Base-by-base conservation (phyloP, 257 asterid species). In the Nyctanthes arbortristis region DNA sequence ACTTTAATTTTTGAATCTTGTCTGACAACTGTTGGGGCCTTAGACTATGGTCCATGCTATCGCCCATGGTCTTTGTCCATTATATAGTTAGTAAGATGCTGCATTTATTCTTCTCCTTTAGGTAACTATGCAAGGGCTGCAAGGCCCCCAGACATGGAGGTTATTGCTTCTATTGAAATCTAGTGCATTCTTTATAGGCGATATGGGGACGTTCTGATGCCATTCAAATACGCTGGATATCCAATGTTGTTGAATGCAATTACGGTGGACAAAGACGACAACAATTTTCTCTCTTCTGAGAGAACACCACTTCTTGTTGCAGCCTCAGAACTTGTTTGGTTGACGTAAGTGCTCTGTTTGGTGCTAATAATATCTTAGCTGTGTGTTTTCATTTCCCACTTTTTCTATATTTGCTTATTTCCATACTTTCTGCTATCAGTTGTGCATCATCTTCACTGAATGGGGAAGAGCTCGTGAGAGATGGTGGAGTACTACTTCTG, bases 401-500 rank as follows among this genome's bases (percentile, higher is more conserved):
- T 37, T 62, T 22, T 36, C 45, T 24, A 40, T 37, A 63, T 61
- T 24, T 36, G 31, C 49, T 39, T 49, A 33, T 69, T 69, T 54
- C 57, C 64, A 22, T 58, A 66, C 66, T 33, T 59, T 56, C 64
- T 16, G 27, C 69, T 52, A 66, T 69, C 75, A 94, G 99, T 86
- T 94, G 99, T 62, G 96, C 82, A 12, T 91, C 97, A 67, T 94
- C 99, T 77, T 87, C 95, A 52, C 80, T 91, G 71, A 94, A 94
- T 65, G 99, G 99, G 37, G 99, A 94, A 87, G 97, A 94, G 88
- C 97, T 94, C 78, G 99, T 91, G 37, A 84, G 99, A 80, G 97
- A 84, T 73, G 97, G 92, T 61, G 99, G 99, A 65, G 84, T 94
- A 70, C 97, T 91, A 65, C 96, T 94, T 71, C 91, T 91, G 65